Evolutionary conservation across 148 eudicot species (phyloP).

Genomic region (Pharnaceum exiguum): DNA sequence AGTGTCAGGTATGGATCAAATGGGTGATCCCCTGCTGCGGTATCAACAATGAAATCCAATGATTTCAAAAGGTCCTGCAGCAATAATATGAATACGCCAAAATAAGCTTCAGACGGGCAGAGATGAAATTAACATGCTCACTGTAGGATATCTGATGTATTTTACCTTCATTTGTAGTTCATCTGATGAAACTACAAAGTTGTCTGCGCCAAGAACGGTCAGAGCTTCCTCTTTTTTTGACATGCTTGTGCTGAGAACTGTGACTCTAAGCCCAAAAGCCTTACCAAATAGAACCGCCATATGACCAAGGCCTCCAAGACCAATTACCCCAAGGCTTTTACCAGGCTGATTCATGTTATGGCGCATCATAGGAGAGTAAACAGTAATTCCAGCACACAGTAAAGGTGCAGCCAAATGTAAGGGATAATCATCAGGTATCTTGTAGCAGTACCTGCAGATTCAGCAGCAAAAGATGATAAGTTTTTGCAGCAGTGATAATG

Average conservation of each 20-base stretch:
- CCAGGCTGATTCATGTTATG: constrained; percentile 81
- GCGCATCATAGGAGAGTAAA: constrained; percentile 70
- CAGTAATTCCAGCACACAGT: constrained; percentile 82
- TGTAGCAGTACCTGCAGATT: constrained; percentile 56
- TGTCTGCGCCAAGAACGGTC: constrained; percentile 52
- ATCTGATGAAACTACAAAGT: constrained; percentile 62
- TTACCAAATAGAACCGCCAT: constrained; percentile 87
- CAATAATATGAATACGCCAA: not conserved
- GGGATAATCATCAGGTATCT: constrained; percentile 65
- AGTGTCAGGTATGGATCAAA: constrained; percentile 63
- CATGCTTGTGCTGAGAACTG: constrained; percentile 72
- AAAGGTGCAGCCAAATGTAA: constrained; percentile 63
- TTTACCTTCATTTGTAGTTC: constrained; percentile 55
- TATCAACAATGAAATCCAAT: constrained; percentile 68
- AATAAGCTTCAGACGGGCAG: too few relatives aligned
- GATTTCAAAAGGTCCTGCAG: constrained; percentile 48
- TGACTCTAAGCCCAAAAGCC: constrained; percentile 75
- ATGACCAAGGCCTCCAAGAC: constrained; percentile 85
- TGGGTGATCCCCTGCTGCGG: constrained; percentile 71
- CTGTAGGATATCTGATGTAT: too few relatives aligned
- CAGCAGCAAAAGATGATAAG: not conserved
- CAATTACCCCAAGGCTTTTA: constrained; percentile 77
- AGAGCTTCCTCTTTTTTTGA: constrained; percentile 69
- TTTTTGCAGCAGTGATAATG: too few relatives aligned
- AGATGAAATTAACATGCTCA: too few relatives aligned